Evolutionary conservation across 1,284 basidiomycete genomes (phyloP).

Genomic region (Flammula alnicola): DNA sequence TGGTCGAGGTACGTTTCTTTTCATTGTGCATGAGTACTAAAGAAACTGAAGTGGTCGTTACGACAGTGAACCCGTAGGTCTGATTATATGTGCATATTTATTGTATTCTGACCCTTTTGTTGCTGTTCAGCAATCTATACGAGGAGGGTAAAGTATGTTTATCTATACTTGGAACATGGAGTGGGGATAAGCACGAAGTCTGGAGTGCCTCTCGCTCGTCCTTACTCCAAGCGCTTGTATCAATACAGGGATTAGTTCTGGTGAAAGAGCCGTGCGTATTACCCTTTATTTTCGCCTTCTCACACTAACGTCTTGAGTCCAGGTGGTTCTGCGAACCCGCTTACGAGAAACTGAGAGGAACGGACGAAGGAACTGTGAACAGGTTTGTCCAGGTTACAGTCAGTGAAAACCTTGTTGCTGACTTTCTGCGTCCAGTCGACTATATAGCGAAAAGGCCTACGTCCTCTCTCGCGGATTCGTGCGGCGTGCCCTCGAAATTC

Average conservation of each 20-base stretch:
- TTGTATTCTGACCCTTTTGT: background rate
- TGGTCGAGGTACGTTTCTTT: conserved; percentile 68
- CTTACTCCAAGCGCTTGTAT: conserved; percentile 90
- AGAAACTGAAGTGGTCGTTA: background rate
- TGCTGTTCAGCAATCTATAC: conserved; percentile 75
- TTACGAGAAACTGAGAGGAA: conserved; percentile 88
- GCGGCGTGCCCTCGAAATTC: conserved; percentile 80
- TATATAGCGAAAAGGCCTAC: conserved; percentile 93
- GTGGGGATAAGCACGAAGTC: conserved; percentile 84
- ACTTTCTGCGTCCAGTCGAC: conserved; percentile 50
- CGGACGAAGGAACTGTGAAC: conserved; percentile 87
- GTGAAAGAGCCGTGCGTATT: conserved; percentile 83
- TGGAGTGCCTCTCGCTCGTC: conserved; percentile 86
- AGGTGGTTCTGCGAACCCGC: conserved; percentile 94
- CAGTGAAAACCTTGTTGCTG: background rate
- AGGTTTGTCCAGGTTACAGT: conserved; percentile 46
- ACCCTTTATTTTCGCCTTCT: background rate
- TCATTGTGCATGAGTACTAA: conserved; percentile 2
- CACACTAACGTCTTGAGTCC: conserved; percentile 5
- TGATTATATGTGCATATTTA: background rate
- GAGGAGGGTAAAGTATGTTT: conserved; percentile 96
- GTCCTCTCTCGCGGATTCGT: conserved; percentile 90
- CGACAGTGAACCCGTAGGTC: conserved; percentile 75
- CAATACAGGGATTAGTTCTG: conserved; percentile 91
- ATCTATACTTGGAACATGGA: conserved; percentile 91